These are phyloP conservation scores for Stephanodiscus triporus DNA, from an alignment of 108 stramenopile genomes.

Conservation along the genomic window DNA sequence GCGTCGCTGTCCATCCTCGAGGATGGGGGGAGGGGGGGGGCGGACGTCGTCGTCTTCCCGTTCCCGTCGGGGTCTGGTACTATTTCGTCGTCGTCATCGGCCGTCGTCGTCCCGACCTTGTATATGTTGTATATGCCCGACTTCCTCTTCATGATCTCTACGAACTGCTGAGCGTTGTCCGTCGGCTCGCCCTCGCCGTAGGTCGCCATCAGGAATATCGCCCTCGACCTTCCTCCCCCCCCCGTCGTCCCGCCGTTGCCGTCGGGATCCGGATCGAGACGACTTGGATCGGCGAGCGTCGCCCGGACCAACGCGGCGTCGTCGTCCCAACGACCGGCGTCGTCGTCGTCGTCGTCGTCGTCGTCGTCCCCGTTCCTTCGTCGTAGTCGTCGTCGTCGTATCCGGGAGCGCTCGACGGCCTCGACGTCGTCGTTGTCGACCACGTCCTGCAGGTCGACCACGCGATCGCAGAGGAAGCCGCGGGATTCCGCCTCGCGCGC, in stretches of 20 bases:
- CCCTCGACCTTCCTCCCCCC: conserved; percentile 68
- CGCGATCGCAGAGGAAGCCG: conserved; percentile 75
- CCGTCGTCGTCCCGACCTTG: conserved; percentile 7
- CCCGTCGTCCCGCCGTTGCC: too few relatives aligned
- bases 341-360: neutral
- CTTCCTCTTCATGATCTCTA: conserved; percentile 67
- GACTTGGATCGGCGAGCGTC: conserved; percentile 37
- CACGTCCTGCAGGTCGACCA: conserved; percentile 92
- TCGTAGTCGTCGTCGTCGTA: neutral
- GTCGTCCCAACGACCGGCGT: conserved; percentile 4
- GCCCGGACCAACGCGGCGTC: conserved; percentile 23
- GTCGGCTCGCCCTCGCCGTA: conserved; percentile 99
- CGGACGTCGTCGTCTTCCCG: neutral
- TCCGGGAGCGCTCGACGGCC: too few relatives aligned
- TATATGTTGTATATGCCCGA: conserved; percentile 40
- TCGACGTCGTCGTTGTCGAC: conserved; percentile 54
- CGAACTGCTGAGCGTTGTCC: conserved; percentile 92
- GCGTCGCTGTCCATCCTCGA: too few relatives aligned
- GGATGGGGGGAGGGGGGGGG: too few relatives aligned
- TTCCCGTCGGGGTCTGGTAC: too few relatives aligned
- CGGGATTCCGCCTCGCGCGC: conserved; percentile 74
- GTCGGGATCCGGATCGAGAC: conserved; percentile 53
- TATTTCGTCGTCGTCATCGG: too few relatives aligned
- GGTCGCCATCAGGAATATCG: conserved; percentile 92
- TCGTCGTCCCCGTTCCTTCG: too few relatives aligned